These are phyloP conservation scores for Suillus placidus DNA, from an alignment of 768 basidiomycete genomes.

Conservation along the genomic window DNA sequence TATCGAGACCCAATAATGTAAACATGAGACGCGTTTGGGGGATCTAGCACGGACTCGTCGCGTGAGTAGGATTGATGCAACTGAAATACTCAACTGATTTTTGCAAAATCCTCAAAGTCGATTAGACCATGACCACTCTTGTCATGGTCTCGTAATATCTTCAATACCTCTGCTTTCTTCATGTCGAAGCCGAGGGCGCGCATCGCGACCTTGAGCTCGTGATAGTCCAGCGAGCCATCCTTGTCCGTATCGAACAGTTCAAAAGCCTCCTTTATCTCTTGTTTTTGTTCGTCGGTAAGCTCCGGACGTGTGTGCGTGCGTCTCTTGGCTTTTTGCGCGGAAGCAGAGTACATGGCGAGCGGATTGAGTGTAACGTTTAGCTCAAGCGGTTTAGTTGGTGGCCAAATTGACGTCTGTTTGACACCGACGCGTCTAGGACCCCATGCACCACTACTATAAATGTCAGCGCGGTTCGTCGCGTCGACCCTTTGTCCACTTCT, in stretches of 20 bases:
- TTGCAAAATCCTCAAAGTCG: slow-evolving; percentile 92
- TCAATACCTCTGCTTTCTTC: slow-evolving; percentile 98
- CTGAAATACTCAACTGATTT: slow-evolving; percentile 73
- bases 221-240: slow-evolving; percentile 94
- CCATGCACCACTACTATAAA: slow-evolving; percentile 14
- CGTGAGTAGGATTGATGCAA: neutral
- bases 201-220: slow-evolving; percentile 99
- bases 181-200: slow-evolving; percentile 95
- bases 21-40: neutral
- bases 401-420: slow-evolving; percentile 17
- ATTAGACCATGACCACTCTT: slow-evolving; percentile 82
- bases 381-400: neutral
- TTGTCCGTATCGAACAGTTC: slow-evolving; percentile 99
- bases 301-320: slow-evolving; percentile 78
- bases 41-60: neutral
- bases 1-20: neutral
- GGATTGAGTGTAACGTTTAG: neutral
- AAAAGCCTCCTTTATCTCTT: slow-evolving; percentile 98
- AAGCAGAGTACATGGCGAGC: slow-evolving; percentile 55
- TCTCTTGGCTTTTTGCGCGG: slow-evolving; percentile 72
- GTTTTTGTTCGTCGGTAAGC: slow-evolving; percentile 85
- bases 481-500: neutral
- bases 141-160: slow-evolving; percentile 89
- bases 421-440: slow-evolving; percentile 34
- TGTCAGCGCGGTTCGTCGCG: neutral